A percentile compares a stretch with the other conserved stretches of the same genome.
Evolutionary conservation across 192 early-diverging fungal genomes (phyloP).

Genomic region (Coemansia sp.): DNA sequence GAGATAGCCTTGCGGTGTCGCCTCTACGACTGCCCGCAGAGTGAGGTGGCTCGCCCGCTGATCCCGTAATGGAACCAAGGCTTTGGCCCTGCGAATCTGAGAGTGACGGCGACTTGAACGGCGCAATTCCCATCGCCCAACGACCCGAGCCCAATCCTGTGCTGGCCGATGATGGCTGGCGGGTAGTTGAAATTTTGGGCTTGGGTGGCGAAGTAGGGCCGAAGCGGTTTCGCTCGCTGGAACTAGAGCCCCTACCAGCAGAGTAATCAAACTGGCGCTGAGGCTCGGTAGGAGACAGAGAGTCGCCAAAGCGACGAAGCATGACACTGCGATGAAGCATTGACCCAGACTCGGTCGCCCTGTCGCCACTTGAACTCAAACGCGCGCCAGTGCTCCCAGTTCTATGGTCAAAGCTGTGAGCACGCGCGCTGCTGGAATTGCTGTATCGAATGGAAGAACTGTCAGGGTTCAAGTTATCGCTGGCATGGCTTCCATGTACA

Average conservation of each 20-base stretch:
- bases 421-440: constrained; percentile 13
- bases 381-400: constrained; percentile 15
- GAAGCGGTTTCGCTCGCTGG: constrained; percentile 1
- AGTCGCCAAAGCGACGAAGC: constrained; percentile 41
- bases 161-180: constrained; percentile 33
- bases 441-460: constrained; percentile 3
- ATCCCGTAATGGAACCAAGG: constrained; percentile 10
- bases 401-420: constrained; percentile 36
- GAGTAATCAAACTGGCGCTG: constrained; percentile 12
- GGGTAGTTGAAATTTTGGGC: constrained; percentile 3
- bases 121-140: constrained; percentile 44
- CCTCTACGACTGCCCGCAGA: background rate
- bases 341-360: constrained; percentile 28
- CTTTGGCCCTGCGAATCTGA: constrained; percentile 34
- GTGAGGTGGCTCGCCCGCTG: background rate
- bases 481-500: background rate
- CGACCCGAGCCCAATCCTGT: constrained; percentile 28
- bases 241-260: background rate
- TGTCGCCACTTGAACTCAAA: constrained; percentile 29
- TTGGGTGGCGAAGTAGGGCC: constrained; percentile 33
- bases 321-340: constrained; percentile 51
- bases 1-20: background rate
- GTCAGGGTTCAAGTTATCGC: constrained; percentile 4
- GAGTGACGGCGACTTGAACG: constrained; percentile 57
- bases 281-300: constrained; percentile 44